phyloP scores from a whole-genome alignment of 116 monocot genomes.

The Iris pallida region DNA sequence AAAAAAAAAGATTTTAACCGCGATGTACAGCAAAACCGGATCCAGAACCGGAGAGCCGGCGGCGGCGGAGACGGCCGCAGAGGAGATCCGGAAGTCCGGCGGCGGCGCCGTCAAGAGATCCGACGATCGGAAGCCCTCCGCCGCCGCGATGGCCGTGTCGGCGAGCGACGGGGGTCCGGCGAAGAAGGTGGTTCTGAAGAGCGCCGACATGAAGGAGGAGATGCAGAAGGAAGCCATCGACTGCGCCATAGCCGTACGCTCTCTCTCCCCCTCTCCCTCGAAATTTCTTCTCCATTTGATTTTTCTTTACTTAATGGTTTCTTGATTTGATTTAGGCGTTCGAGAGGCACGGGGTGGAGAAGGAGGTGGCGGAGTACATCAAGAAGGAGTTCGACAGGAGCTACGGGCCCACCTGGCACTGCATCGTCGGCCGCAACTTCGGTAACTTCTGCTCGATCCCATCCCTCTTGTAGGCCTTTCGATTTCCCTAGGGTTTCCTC shows the following conservation, averaged over 20 bases:
- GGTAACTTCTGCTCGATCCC: conserved; percentile 32
- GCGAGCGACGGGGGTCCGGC: too few relatives aligned
- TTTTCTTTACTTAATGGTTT: neutral
- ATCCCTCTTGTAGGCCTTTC: too few relatives aligned
- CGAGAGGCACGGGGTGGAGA: conserved; percentile 78
- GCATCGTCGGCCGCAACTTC: conserved; percentile 95
- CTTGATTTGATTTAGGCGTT: conserved; percentile 45
- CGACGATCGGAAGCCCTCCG: neutral
- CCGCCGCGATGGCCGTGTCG: neutral
- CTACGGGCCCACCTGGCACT: conserved; percentile 95
- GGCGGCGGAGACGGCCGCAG: neutral
- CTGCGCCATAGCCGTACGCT: conserved; percentile 56
- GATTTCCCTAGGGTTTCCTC: too few relatives aligned
- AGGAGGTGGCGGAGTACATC: conserved; percentile 90
- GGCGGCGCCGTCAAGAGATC: neutral
- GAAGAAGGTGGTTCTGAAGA: conserved; percentile 65
- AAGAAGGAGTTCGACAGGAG: conserved; percentile 97
- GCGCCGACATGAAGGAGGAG: conserved; percentile 93
- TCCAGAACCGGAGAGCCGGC: conserved; percentile 1
- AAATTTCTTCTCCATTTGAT: neutral
- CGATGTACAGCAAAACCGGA: too few relatives aligned
- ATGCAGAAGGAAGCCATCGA: conserved; percentile 78
- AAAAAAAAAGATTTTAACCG: too few relatives aligned
- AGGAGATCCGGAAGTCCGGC: neutral
- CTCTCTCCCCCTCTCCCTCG: neutral